phyloP scores from a whole-genome alignment of 2,329 filamentous ascomycete genomes.

The Fusarium caatingaense region DNA sequence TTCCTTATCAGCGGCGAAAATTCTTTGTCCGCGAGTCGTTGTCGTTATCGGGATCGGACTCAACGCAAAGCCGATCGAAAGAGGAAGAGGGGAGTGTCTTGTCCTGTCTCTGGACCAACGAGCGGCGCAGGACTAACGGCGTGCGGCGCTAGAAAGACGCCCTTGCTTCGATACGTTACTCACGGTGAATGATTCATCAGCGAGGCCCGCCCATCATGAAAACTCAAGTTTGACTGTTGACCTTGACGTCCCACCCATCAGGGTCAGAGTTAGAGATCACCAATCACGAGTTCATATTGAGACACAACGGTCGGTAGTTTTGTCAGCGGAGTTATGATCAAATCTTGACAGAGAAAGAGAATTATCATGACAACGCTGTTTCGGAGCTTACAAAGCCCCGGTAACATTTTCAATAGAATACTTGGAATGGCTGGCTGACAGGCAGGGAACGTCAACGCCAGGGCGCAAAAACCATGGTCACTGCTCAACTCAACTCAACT shows the following conservation, averaged over 20 bases:
- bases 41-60: constrained; percentile 37
- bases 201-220: constrained; percentile 26
- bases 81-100: background rate
- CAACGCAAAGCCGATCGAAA: constrained; percentile 31
- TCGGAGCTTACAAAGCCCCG: constrained; percentile 24
- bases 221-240: constrained; percentile 6
- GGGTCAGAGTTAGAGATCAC: background rate
- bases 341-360: constrained; percentile 24
- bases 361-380: constrained; percentile 8
- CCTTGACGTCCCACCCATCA: constrained; percentile 34
- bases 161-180: constrained; percentile 12
- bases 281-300: constrained; percentile 30
- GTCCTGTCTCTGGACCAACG: constrained; percentile 24
- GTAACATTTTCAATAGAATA: background rate
- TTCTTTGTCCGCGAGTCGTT: constrained; percentile 27
- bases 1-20: constrained; percentile 35
- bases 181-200: constrained; percentile 42
- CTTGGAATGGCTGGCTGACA: constrained; percentile 2
- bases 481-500: background rate
- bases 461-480: constrained; percentile 28
- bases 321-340: constrained; percentile 32
- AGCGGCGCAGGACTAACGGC: constrained; percentile 6
- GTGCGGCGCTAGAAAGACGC: constrained; percentile 9
- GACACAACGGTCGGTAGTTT: constrained; percentile 27
- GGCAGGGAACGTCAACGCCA: constrained; percentile 22